Conservation (phyloP, 192 early-diverging fungal genomes). For the Podochytrium sp. region DNA sequence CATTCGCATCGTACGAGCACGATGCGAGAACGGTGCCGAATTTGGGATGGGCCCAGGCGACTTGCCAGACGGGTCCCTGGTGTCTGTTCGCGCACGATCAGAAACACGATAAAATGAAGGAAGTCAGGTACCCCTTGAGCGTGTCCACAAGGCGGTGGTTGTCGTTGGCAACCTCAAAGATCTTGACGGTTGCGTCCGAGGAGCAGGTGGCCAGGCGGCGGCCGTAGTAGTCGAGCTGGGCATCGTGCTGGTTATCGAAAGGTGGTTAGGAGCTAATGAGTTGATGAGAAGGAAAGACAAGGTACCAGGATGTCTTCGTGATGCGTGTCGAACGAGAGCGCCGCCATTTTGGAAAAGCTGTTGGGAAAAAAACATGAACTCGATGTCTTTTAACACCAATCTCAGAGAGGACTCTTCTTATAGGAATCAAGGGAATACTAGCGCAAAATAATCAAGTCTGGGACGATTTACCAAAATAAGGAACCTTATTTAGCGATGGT, state of each 20-base stretch:
- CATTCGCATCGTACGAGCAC: conserved; percentile 94
- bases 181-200: conserved; percentile 90
- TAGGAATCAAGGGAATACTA: too few relatives aligned
- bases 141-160: conserved; percentile 68
- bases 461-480: too few relatives aligned
- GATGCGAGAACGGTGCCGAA: conserved; percentile 95
- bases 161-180: conserved; percentile 89
- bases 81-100: conserved; percentile 60
- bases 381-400: too few relatives aligned
- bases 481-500: too few relatives aligned
- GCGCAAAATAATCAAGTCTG: too few relatives aligned
- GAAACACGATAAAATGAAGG: background rate
- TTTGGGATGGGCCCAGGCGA: conserved; percentile 98
- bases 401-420: too few relatives aligned
- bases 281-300: background rate
- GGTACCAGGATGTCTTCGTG: conserved; percentile 88
- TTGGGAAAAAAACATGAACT: too few relatives aligned
- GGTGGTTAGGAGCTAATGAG: background rate
- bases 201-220: conserved; percentile 97
- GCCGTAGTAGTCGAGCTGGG: conserved; percentile 82
- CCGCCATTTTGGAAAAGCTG: too few relatives aligned
- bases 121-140: conserved; percentile 66
- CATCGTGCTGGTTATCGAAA: conserved; percentile 62
- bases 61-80: conserved; percentile 98
- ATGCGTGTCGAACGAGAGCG: conserved; percentile 80